Conservation (phyloP, 2,329 filamentous ascomycete genomes). For the Diaporthe vexans region DNA sequence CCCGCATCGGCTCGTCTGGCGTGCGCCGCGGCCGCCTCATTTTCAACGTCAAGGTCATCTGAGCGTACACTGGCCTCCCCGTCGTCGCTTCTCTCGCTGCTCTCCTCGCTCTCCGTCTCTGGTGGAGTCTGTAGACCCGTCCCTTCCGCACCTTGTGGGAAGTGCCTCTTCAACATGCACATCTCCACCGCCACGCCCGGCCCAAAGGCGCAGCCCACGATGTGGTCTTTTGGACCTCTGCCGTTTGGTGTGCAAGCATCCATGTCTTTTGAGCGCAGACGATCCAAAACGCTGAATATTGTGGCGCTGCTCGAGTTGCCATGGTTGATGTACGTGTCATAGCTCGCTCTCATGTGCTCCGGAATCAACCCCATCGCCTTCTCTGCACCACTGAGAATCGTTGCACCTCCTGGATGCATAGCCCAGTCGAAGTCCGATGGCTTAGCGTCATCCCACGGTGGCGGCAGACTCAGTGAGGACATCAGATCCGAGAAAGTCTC, state of each 20-base stretch:
- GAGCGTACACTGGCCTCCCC: constrained; percentile 51
- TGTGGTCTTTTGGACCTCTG: constrained; percentile 64
- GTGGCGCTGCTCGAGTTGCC: constrained; percentile 80
- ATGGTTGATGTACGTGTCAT: constrained; percentile 76
- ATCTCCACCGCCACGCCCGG: constrained; percentile 79
- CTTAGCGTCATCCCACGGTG: constrained; percentile 56
- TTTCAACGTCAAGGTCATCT: constrained; percentile 35
- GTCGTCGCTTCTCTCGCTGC: constrained; percentile 53
- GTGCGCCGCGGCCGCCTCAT: constrained; percentile 9
- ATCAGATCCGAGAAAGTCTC: constrained; percentile 70
- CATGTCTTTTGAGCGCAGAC: constrained; percentile 72
- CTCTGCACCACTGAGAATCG: constrained; percentile 76
- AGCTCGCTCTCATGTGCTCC: constrained; percentile 78
- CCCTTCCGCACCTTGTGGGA: constrained; percentile 46
- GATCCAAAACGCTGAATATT: constrained; percentile 76
- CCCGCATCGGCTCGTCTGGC: constrained; percentile 24
- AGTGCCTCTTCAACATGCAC: constrained; percentile 71
- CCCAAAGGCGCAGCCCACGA: constrained; percentile 78
- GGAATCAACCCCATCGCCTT: constrained; percentile 68
- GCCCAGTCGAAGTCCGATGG: constrained; percentile 79
- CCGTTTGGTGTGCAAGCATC: constrained; percentile 67
- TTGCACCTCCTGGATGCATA: constrained; percentile 77
- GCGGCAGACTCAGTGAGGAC: constrained; percentile 51
- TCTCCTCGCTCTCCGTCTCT: constrained; percentile 66
- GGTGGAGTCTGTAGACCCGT: constrained; percentile 65